Evolutionary conservation across 2,329 filamentous ascomycete species (phyloP), one percentile per base, ranked within the genome.

Genomic region (Pezicula rhizophila): DNA sequence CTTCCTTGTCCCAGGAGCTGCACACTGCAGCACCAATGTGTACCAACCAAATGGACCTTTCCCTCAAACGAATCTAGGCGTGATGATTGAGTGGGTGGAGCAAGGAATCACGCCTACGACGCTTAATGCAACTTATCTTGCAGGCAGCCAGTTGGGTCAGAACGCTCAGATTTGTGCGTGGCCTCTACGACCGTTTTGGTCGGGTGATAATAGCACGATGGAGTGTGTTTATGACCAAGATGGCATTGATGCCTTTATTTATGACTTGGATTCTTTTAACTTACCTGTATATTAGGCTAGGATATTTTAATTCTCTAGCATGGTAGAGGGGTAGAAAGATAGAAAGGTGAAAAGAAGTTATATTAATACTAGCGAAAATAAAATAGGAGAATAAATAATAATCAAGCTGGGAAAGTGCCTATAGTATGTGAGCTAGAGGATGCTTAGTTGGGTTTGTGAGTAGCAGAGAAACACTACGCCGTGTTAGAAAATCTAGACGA

Each of bases 71-170:
- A 82, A 87, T 39, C 80, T 87, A 63, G 79, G 82, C 2, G 86
- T 82, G 2, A 79, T 82, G 15, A 86, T 89, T 60, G 80, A 87
- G 59, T 87, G 75, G 58, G 70, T 89, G 10, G 78, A 76, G 54
- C 87, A 85, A 53, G 84, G 63, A 12, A 53, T 65, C 20, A 57
- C 54, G 50, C 69, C 68, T 1, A 42, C 46, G 5, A 60, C 60
- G 2, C 64, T 72, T n/a, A 71, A 71, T 53, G 66, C 66, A 8
- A 70, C 68, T 8, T 18, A 57, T 66, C 8, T 52, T 57, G 4
- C 58, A 59, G 4, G 65, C 18, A 18, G 64, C 18, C 45, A 52
- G 15, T 59, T 64, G 14, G 65, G 67, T 28, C 58, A 68, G 59
- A 65, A 59, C 1, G 64, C 66, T 55, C 59, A 59, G 56, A 64